Evolutionary conservation across 495 filamentous ascomycete species (phyloP), one percentile per base, ranked within the genome.

Genomic region (Annulohypoxylon nitens): DNA sequence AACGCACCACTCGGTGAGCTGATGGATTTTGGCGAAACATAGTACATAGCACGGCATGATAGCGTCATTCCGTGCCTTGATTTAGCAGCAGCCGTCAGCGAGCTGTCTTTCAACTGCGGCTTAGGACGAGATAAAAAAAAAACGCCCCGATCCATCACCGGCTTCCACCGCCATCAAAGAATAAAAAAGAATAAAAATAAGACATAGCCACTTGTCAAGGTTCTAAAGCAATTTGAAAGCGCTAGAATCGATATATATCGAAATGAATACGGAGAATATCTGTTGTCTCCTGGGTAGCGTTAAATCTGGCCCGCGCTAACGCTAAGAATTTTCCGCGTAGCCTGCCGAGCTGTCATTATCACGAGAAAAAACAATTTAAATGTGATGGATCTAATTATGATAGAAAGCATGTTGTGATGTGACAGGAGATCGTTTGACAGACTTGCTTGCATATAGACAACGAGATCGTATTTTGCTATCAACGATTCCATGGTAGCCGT

Each of bases 171-270:
- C 26, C 20, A 59, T 62, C 30, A 30, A 30, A 30, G 30, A 30
- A 30, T 3, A 30, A 30, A 30, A 30, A 30, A 30, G 30, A 3
- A 30, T 6, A 30, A 30, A 7, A 23, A 54, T 37, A 58, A 14
- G 23, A 5, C 9, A 59, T 48, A 59, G 50, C 61, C 62, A 30
- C 61, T 59, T 14, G 37, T 57, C 37, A 25, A 47, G 65, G 39
- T 41, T 57, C 64, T 63, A 61, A 43, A 43, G 14, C 43, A 41
- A 54, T 73, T 37, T 61, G 60, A 26, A 26, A 48, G 20, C 67
- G 45, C 67, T 74, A 74, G 55, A 62, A 64, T 69, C 61, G 71
- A 74, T 67, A 70, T 50, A 70, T 70, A 67, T 74, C 26, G 47
- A 74, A 61, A 37, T 67, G 67, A 67, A 26, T 58, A 67, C 48